Percentiles rank a stretch among this genome's conserved stretches.
phyloP scores from a whole-genome alignment of 202 grass and related monocot species.

The Schoenoplectus tabernaemontani region DNA sequence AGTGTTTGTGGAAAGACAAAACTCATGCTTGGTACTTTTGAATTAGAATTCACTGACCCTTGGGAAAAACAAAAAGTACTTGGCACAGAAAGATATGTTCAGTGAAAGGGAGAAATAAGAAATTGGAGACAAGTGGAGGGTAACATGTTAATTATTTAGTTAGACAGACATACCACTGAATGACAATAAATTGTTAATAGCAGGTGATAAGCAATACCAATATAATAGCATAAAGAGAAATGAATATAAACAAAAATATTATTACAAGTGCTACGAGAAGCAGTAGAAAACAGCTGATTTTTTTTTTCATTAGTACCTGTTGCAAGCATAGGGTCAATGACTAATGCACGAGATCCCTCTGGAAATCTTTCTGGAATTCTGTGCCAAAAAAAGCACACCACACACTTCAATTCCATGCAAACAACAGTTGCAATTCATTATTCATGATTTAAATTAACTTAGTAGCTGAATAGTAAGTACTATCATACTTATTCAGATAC shows the following conservation, averaged over 20 bases:
- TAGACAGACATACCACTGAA: neutral
- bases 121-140: neutral
- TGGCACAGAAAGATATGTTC: neutral
- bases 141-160: neutral
- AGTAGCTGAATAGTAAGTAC: too few species aligned
- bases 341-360: slow-evolving; percentile 63
- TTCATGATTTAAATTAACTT: neutral
- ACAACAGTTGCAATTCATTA: slow-evolving; percentile 12
- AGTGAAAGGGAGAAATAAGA: neutral
- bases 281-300: too few species aligned
- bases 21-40: neutral
- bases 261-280: neutral
- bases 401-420: neutral
- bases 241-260: neutral
- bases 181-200: neutral
- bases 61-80: neutral
- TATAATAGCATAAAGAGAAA: neutral
- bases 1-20: neutral
- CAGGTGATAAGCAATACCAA: neutral
- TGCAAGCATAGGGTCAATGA: slow-evolving; percentile 95
- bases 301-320: slow-evolving; percentile 51
- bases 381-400: slow-evolving; percentile 21
- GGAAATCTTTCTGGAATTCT: slow-evolving; percentile 85
- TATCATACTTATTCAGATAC: slow-evolving; percentile 95
- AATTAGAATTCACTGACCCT: neutral